Base-by-base conservation (phyloP, 2,329 filamentous ascomycete genomes). In the Arthrinium phaeospermum region DNA sequence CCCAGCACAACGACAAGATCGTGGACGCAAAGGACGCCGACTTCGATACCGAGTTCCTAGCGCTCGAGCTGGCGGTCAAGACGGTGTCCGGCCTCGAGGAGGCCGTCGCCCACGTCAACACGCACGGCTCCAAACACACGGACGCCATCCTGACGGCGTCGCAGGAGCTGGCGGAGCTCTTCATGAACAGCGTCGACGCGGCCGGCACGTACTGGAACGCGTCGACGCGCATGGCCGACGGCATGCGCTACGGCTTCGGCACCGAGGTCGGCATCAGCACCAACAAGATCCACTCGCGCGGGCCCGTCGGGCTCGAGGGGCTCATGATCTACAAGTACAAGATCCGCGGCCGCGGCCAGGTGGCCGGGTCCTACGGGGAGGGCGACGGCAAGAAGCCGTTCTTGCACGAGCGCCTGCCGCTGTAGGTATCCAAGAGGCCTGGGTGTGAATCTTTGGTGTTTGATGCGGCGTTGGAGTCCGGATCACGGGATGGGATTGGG, bases 191-290 rank as follows among this genome's bases (percentile, higher is more conserved):
- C 72, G 90, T 98, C 69, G 96, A 98, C 83, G 94, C 94, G 41
- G 93, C 95, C 0, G 96, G 95, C 70, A 95, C 96, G 24, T 99
- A 97, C 87, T 98, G 96, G 95, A 99, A 99, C 81, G 94, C 95
- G 10, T 97, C 94, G 34, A 98, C 94, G 12, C 90, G 96, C 69
- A 96, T 99, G 84, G 95, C 95, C 7, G 96, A 99, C 81, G 96
- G 96, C 10, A 98, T 97, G 93, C 89, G 96, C 57, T 98, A 97
- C 81, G 96, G 96, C 10, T 99, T 99, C 83, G 96, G 96, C 68
- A 98, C 96, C 0, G 96, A 99, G 84, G 96, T 99, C 34, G 96
- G 96, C 71, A 98, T 99, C 83, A 97, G 94, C 85, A 99, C 96
- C 69, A 99, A 98, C 86, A 99, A 98, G 86, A 98, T 99, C 75